Evolutionary conservation across 371 early-diverging fungal genomes (phyloP).

Genomic region (Apophysomyces ossiformis): DNA sequence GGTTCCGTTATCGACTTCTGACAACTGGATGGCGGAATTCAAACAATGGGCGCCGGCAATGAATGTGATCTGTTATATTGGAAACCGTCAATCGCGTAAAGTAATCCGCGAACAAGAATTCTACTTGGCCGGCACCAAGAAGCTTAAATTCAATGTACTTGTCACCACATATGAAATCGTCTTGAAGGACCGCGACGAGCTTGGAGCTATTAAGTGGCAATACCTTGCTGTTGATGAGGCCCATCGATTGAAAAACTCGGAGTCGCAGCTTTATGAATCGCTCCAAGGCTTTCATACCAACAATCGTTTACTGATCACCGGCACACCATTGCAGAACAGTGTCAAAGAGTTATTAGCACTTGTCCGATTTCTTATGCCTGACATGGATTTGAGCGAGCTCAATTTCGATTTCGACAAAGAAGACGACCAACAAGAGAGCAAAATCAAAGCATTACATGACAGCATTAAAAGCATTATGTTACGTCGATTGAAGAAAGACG

Average conservation of each 20-base stretch:
- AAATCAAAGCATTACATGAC: slow-evolving; percentile 86
- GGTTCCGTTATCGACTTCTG: slow-evolving; percentile 94
- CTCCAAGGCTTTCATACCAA: slow-evolving; percentile 75
- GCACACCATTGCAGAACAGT: slow-evolving; percentile 91
- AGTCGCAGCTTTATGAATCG: slow-evolving; percentile 87
- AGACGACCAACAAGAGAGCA: slow-evolving; percentile 74
- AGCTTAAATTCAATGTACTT: slow-evolving; percentile 88
- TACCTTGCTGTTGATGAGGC: slow-evolving; percentile 92
- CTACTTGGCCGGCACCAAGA: slow-evolving; percentile 59
- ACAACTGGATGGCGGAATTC: slow-evolving; percentile 95
- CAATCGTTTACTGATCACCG: slow-evolving; percentile 86
- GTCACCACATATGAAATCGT: slow-evolving; percentile 96
- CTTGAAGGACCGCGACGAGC: slow-evolving; percentile 83
- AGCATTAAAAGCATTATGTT: slow-evolving; percentile 90
- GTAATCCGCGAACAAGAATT: slow-evolving; percentile 94
- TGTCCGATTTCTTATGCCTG: slow-evolving; percentile 85
- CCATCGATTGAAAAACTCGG: slow-evolving; percentile 89
- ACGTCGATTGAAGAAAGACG: slow-evolving; percentile 96
- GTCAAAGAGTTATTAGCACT: slow-evolving; percentile 84
- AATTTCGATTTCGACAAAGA: slow-evolving; percentile 62
- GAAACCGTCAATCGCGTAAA: slow-evolving; percentile 80
- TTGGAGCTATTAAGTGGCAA: slow-evolving; percentile 82
- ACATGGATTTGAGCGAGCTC: slow-evolving; percentile 72
- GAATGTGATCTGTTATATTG: slow-evolving; percentile 90
- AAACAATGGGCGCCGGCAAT: slow-evolving; percentile 94